Evolutionary conservation across 2,329 filamentous ascomycete species (phyloP).

Genomic region (Nakataea oryzae): DNA sequence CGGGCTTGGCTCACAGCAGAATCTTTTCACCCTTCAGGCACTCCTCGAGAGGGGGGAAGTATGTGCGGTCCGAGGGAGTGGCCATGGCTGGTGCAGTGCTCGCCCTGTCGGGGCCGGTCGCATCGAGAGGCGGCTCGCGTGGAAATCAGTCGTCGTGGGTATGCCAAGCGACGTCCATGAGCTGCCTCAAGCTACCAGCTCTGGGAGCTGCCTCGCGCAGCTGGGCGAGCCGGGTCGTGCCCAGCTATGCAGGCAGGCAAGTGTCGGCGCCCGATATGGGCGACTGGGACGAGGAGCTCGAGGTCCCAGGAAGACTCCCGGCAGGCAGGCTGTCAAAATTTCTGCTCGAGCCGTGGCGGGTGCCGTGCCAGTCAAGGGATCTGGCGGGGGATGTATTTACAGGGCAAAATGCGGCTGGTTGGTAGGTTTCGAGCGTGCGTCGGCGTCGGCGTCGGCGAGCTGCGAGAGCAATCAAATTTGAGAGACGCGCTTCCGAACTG

Average conservation of each 20-base stretch:
- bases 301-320: too few relatives aligned
- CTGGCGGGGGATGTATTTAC: not conserved
- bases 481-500: not conserved
- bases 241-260: not conserved
- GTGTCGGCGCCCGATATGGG: not conserved
- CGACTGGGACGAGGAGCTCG: not conserved
- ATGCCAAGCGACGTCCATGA: not conserved
- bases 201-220: not conserved
- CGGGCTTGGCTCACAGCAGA: slow-evolving; percentile 55
- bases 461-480: not conserved
- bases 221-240: not conserved
- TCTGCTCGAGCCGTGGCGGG: not conserved
- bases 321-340: not conserved
- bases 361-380: not conserved
- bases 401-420: not conserved
- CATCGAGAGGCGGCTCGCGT: not conserved
- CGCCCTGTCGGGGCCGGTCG: not conserved
- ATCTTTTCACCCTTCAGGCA: slow-evolving; percentile 73
- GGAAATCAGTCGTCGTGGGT: not conserved
- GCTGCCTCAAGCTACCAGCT: not conserved
- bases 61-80: slow-evolving; percentile 57
- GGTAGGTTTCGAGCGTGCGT: not conserved
- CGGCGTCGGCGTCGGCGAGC: not conserved
- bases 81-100: slow-evolving; percentile 46
- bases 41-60: slow-evolving; percentile 76